These are phyloP conservation scores for Euryodendron excelsum DNA, from an alignment of 148 eudicot genomes.

Conservation along the genomic window DNA sequence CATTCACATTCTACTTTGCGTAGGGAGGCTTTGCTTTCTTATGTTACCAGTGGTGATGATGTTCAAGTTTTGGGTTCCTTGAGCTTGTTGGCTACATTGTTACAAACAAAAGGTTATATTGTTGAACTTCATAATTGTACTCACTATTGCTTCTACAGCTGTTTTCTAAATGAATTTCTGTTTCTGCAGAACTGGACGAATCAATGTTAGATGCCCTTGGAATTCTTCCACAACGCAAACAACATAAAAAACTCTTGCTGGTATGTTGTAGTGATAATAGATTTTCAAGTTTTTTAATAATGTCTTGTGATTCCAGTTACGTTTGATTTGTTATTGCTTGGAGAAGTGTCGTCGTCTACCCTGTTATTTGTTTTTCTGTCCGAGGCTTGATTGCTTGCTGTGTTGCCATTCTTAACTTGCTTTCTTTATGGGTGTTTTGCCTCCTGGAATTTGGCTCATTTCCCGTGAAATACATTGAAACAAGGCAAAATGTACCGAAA, in stretches of 20 bases:
- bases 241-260: slow-evolving; percentile 91
- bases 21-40: slow-evolving; percentile 84
- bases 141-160: slow-evolving; percentile 13
- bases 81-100: slow-evolving; percentile 73
- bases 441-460: no score
- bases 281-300: neutral
- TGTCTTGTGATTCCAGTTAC: neutral
- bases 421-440: neutral
- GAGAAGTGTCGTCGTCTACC: neutral
- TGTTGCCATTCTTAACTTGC: neutral
- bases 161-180: slow-evolving; percentile 19
- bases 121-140: slow-evolving; percentile 4
- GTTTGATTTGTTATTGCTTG: neutral
- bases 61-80: slow-evolving; percentile 76
- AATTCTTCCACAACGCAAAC: slow-evolving; percentile 88
- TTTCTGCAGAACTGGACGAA: slow-evolving; percentile 79
- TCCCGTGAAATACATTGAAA: no score
- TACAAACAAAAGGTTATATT: slow-evolving; percentile 84
- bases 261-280: slow-evolving; percentile 39
- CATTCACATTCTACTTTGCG: slow-evolving; percentile 23
- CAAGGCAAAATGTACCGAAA: no score
- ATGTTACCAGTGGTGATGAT: slow-evolving; percentile 66
- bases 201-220: slow-evolving; percentile 96
- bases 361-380: neutral
- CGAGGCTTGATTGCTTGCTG: neutral